These are phyloP conservation scores for Fusarium decemcellulare DNA, from an alignment of 2,329 filamentous ascomycete species.

Conservation along the genomic window DNA sequence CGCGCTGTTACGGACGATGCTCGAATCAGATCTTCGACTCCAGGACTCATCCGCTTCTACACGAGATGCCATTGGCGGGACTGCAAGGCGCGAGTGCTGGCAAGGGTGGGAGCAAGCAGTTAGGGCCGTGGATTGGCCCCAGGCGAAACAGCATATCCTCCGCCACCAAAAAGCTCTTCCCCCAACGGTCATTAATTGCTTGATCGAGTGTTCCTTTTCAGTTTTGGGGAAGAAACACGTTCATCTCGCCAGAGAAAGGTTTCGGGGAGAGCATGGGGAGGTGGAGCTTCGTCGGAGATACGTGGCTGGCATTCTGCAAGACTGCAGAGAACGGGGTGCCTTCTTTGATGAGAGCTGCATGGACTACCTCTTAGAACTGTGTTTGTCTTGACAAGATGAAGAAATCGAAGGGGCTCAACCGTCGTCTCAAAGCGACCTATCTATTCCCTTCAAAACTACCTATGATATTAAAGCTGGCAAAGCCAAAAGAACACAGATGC, in stretches of 20 bases:
- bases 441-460: too few species aligned
- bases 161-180: too few species aligned
- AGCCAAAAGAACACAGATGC: too few species aligned
- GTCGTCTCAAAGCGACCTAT: too few species aligned
- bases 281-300: background rate
- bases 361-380: background rate
- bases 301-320: background rate
- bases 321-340: background rate
- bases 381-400: background rate
- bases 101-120: background rate
- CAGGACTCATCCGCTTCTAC: background rate
- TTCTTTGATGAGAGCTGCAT: background rate
- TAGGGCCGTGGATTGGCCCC: background rate
- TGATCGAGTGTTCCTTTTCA: background rate
- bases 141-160: background rate
- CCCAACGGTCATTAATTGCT: background rate
- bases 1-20: background rate
- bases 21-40: background rate
- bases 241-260: background rate
- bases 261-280: background rate
- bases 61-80: too few species aligned
- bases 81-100: background rate
- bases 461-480: too few species aligned
- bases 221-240: conserved; percentile 1
- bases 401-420: too few species aligned